These are phyloP conservation scores for Rhazya stricta DNA, from an alignment of 257 asterid species.

Conservation along the genomic window DNA sequence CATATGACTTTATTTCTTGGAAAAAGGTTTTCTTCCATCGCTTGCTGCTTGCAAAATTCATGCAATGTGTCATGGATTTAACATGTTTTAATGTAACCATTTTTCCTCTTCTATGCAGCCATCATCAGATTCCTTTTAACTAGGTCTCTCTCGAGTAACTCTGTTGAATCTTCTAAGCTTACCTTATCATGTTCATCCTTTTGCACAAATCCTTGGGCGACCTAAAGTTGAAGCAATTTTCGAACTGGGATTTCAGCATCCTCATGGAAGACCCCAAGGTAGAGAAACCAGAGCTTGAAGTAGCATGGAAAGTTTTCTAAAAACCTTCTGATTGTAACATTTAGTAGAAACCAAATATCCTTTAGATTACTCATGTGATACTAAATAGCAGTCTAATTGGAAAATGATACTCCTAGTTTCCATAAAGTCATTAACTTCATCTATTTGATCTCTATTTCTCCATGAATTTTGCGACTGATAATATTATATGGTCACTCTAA, in stretches of 20 bases:
- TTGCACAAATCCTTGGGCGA: conserved; percentile 14
- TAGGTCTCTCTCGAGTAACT: background rate
- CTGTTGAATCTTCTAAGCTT: background rate
- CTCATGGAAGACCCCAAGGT: conserved; percentile 13
- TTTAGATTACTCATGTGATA: no score
- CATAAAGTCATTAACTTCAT: no score
- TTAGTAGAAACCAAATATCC: no score
- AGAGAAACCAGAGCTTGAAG: conserved; percentile 8
- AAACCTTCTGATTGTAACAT: background rate
- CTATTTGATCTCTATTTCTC: no score
- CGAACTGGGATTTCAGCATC: background rate
- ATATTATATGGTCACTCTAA: no score
- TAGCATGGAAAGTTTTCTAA: background rate
- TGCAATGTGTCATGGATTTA: conserved; percentile 15
- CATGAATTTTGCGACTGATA: no score
- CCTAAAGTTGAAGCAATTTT: conserved; percentile 11
- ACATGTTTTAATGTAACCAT: conserved; percentile 26
- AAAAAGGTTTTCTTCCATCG: background rate
- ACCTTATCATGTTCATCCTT: rapidly evolving
- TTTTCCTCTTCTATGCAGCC: background rate
- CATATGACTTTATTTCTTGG: background rate
- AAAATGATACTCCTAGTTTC: no score
- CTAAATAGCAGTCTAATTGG: no score
- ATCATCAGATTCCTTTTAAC: conserved; percentile 10
- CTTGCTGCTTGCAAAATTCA: conserved; percentile 18